A percentile compares a stretch with the other conserved stretches of the same genome.
Evolutionary conservation across 2,329 filamentous ascomycete genomes (phyloP).

Genomic region (Stachybotrys chlorohalonatus): DNA sequence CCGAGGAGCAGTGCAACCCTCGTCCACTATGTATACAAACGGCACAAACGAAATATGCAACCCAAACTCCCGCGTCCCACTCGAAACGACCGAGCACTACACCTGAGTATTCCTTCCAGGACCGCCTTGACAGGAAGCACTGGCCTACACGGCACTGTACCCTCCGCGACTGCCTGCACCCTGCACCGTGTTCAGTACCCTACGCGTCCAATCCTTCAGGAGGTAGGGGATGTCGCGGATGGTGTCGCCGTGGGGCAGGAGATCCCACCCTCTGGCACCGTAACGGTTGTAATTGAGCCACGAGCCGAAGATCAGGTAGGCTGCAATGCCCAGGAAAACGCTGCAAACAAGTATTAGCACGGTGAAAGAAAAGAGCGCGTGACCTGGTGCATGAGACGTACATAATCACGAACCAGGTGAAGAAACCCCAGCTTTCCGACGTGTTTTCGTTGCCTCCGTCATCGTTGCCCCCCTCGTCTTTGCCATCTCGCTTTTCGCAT

Average conservation of each 20-base stretch:
- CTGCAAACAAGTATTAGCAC: constrained; percentile 36
- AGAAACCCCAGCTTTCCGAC: constrained; percentile 76
- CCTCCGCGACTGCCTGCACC: constrained; percentile 78
- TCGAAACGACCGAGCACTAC: no score
- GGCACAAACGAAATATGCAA: constrained; percentile 13
- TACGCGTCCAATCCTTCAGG: constrained; percentile 76
- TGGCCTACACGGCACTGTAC: constrained; percentile 76
- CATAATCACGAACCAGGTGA: constrained; percentile 95
- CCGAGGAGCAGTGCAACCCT: neutral
- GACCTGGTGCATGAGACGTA: constrained; percentile 37
- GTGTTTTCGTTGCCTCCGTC: constrained; percentile 36
- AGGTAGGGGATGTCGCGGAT: constrained; percentile 90
- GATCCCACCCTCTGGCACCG: constrained; percentile 88
- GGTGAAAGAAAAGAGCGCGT: neutral
- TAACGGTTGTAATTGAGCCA: constrained; percentile 99
- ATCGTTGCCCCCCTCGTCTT: constrained; percentile 36
- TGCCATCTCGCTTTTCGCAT: constrained; percentile 52
- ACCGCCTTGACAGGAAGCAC: no score
- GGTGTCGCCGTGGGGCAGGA: constrained; percentile 85
- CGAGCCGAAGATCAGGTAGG: constrained; percentile 94
- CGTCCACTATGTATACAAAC: constrained; percentile 14
- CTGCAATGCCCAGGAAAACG: constrained; percentile 71
- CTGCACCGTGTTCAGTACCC: constrained; percentile 75
- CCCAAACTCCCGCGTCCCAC: constrained; percentile 11
- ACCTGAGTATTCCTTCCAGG: no score